Conservation (phyloP, 2,329 filamentous ascomycete genomes). For the Fusarium nisikadoi region DNA sequence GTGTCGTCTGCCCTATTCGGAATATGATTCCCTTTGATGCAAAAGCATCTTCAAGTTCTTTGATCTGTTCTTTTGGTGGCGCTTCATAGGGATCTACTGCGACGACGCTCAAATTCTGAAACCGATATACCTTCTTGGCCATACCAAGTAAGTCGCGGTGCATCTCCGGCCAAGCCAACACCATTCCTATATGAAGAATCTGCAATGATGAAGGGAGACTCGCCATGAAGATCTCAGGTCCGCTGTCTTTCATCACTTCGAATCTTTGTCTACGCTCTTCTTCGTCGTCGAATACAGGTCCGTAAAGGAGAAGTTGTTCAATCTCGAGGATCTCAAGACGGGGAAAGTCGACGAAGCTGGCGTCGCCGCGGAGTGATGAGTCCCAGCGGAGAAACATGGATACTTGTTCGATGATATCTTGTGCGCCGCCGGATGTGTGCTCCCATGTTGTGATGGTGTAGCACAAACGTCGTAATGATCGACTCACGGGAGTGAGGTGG, state of each 20-base stretch:
- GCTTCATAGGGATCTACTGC: constrained; percentile 42
- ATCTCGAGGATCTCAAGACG: constrained; percentile 43
- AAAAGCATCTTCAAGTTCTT: constrained; percentile 35
- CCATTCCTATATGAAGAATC: constrained; percentile 43
- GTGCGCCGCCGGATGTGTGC: constrained; percentile 34
- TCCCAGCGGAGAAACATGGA: constrained; percentile 43
- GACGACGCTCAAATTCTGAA: constrained; percentile 37
- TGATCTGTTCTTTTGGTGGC: constrained; percentile 29
- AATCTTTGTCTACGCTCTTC: constrained; percentile 34
- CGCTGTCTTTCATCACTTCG: constrained; percentile 28
- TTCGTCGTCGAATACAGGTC: constrained; percentile 41
- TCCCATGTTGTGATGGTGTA: constrained; percentile 44
- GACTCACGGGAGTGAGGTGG: constrained; percentile 31
- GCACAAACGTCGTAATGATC: constrained; percentile 39
- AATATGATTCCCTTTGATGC: constrained; percentile 32
- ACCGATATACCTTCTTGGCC: constrained; percentile 35
- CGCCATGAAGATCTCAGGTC: constrained; percentile 42
- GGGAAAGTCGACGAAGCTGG: constrained; percentile 42
- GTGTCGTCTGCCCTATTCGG: constrained; percentile 38
- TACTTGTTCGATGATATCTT: constrained; percentile 42
- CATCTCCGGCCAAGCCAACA: constrained; percentile 43
- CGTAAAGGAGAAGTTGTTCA: constrained; percentile 44
- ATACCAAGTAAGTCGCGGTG: constrained; percentile 41
- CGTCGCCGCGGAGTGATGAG: constrained; percentile 37
- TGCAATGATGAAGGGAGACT: constrained; percentile 40